Percentiles rank a stretch among this genome's conserved stretches.
Evolutionary conservation across 116 monocot species (phyloP).

Genomic region (Trichopus zeylanicus): DNA sequence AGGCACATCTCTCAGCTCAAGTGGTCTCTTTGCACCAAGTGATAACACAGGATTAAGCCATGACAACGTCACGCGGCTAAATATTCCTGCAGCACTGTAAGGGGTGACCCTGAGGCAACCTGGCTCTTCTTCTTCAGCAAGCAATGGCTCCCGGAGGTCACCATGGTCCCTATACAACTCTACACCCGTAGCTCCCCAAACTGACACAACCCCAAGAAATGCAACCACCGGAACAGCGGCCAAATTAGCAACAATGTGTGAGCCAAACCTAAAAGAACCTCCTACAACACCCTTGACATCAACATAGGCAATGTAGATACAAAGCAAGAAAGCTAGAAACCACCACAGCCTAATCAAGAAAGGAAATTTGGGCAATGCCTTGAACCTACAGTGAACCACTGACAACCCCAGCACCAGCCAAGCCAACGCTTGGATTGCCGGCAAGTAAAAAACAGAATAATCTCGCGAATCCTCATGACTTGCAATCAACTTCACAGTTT

Average conservation of each 20-base stretch:
- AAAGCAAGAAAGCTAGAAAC: conserved; percentile 45
- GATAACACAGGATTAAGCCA: conserved; percentile 78
- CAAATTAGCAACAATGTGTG: conserved; percentile 51
- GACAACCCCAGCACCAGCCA: conserved; percentile 49
- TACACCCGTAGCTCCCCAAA: conserved; percentile 54
- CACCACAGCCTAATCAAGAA: conserved; percentile 65
- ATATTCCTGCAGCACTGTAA: conserved; percentile 61
- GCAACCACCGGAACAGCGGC: conserved; percentile 38
- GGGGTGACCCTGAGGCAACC: conserved; percentile 74
- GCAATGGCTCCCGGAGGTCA: conserved; percentile 39
- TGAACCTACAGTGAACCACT: conserved; percentile 28
- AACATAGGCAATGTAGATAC: conserved; percentile 33
- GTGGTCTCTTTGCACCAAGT: conserved; percentile 67
- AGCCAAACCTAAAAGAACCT: conserved; percentile 15
- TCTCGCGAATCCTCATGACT: conserved; percentile 2
- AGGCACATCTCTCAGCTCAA: conserved; percentile 84
- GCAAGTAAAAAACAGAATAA: conserved; percentile 35
- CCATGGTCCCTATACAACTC: conserved; percentile 16
- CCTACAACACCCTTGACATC: conserved; percentile 38
- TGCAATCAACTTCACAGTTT: conserved; percentile 16
- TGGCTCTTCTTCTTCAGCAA: conserved; percentile 45
- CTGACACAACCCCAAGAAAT: conserved; percentile 44
- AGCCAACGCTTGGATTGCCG: conserved; percentile 38
- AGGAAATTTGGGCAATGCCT: conserved; percentile 33
- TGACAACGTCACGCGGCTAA: conserved; percentile 52